Conservation (phyloP, 129 eudicot genomes). For the Lonicera japonica region DNA sequence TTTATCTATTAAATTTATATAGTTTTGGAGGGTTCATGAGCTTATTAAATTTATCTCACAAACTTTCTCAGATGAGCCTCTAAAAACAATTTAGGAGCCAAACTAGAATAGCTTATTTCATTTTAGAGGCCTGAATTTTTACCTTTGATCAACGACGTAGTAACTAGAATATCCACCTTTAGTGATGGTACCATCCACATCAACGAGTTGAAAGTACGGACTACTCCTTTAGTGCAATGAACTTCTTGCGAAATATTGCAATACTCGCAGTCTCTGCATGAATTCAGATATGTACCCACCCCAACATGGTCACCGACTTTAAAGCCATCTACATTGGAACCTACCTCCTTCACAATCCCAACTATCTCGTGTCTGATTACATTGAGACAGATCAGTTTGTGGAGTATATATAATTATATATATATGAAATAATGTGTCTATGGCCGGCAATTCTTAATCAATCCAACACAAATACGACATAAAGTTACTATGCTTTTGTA, state of each 20-base stretch:
- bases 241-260: conserved; percentile 15
- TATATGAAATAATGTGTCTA: too few relatives aligned
- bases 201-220: conserved; percentile 4
- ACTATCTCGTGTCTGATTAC: conserved; percentile 23
- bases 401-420: too few relatives aligned
- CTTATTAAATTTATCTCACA: too few relatives aligned
- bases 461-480: too few relatives aligned
- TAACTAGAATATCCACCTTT: conserved; percentile 26
- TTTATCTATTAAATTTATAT: too few relatives aligned
- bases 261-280: conserved; percentile 17
- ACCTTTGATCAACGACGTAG: conserved; percentile 25
- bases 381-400: not conserved
- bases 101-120: too few relatives aligned
- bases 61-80: too few relatives aligned
- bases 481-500: too few relatives aligned
- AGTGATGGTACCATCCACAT: conserved; percentile 14
- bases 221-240: conserved; percentile 8
- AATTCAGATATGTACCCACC: conserved; percentile 12
- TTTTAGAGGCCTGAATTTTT: too few relatives aligned
- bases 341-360: conserved; percentile 21
- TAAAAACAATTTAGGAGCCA: too few relatives aligned
- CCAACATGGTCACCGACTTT: conserved; percentile 27
- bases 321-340: conserved; percentile 18
- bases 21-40: too few relatives aligned
- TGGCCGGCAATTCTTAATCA: too few relatives aligned